Conservation (phyloP, 1,284 basidiomycete genomes). For the Phellopilus nigrolimitatus region DNA sequence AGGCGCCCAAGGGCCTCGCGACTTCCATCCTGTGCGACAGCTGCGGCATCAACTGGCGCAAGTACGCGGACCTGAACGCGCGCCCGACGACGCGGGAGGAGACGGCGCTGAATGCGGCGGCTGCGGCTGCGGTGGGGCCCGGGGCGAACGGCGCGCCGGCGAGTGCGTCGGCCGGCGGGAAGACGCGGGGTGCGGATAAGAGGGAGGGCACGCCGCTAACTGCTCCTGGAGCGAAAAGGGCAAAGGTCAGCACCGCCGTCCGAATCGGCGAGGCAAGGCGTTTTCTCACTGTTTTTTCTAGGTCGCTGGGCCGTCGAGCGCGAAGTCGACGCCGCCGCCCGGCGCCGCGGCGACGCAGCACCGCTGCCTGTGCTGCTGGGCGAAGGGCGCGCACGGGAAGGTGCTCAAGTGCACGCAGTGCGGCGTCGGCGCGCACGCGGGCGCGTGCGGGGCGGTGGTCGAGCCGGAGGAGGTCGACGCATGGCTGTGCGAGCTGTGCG, state of each 20-base stretch:
- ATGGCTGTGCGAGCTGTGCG: slow-evolving; percentile 84
- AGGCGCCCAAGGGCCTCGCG: slow-evolving; percentile 73
- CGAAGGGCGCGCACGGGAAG: slow-evolving; percentile 66
- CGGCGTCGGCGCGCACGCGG: slow-evolving; percentile 72
- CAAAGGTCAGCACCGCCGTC: slow-evolving; percentile 53
- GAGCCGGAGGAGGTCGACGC: slow-evolving; percentile 57
- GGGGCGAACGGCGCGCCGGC: slow-evolving; percentile 1
- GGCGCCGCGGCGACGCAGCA: slow-evolving; percentile 51
- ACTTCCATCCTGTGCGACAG: slow-evolving; percentile 72
- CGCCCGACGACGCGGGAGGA: slow-evolving; percentile 63
- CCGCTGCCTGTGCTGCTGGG: slow-evolving; percentile 72
- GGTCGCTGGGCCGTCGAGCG: slow-evolving; percentile 44
- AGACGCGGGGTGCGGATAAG: slow-evolving; percentile 54
- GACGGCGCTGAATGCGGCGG: slow-evolving; percentile 25
- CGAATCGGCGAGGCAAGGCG: too few relatives aligned
- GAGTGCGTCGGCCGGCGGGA: slow-evolving; percentile 35
- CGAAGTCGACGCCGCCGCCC: slow-evolving; percentile 54
- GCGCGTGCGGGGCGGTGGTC: slow-evolving; percentile 64
- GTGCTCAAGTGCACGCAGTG: slow-evolving; percentile 80
- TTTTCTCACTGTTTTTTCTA: slow-evolving; percentile 25
- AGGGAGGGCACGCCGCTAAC: slow-evolving; percentile 73
- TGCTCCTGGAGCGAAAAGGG: slow-evolving; percentile 56
- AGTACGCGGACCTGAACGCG: slow-evolving; percentile 83
- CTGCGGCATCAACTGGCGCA: slow-evolving; percentile 81
- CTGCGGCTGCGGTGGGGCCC: too few relatives aligned